Conservation (phyloP, 2,329 filamentous ascomycete species). For the Fusarium anthophilum region DNA sequence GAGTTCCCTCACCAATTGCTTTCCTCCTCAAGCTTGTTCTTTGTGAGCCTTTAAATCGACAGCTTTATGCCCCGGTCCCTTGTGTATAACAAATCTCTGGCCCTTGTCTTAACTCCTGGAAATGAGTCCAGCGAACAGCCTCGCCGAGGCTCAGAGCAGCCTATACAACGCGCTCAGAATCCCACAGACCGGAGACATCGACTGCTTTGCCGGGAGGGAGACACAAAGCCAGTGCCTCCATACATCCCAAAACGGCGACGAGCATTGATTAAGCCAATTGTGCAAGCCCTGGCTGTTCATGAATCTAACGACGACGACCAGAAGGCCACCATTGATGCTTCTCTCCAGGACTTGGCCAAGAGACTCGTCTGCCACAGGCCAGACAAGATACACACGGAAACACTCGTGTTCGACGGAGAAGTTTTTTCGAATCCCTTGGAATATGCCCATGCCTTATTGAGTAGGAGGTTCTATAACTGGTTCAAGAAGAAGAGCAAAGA, state of each 20-base stretch:
- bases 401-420: neutral
- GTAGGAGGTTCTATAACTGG: neutral
- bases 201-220: neutral
- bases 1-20: neutral
- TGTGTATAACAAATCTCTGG: too few relatives aligned
- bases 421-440: neutral
- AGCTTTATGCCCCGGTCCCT: neutral
- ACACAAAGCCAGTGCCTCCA: neutral
- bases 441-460: neutral
- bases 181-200: neutral
- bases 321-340: neutral
- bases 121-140: neutral
- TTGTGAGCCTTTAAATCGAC: neutral
- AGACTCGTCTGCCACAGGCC: neutral
- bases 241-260: neutral
- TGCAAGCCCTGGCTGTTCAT: neutral
- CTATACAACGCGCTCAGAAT: conserved; percentile 8
- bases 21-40: neutral
- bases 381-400: neutral
- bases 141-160: neutral
- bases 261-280: neutral
- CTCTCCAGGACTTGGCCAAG: neutral
- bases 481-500: neutral
- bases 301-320: neutral
- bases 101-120: neutral